A percentile compares a stretch with the other conserved stretches of the same genome.
These are phyloP conservation scores for Blastosporella zonata DNA, from an alignment of 1,284 basidiomycete genomes.

Conservation along the genomic window DNA sequence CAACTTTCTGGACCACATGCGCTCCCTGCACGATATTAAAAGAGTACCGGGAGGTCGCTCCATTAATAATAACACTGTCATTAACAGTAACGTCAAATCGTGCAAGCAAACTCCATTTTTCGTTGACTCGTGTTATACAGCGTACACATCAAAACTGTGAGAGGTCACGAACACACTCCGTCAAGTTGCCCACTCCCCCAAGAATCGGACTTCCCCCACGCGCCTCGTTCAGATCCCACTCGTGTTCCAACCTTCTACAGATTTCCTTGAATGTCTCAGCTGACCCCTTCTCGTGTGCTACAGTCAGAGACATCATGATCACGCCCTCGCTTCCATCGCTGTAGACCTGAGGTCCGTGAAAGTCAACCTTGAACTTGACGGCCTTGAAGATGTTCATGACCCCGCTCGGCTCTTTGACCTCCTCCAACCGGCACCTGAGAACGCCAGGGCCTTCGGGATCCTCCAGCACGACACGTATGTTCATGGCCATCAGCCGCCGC, in stretches of 20 bases:
- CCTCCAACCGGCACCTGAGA: slow-evolving; percentile 68
- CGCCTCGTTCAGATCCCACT: slow-evolving; percentile 62
- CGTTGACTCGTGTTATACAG: not conserved
- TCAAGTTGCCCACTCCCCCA: not conserved
- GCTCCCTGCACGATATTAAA: not conserved
- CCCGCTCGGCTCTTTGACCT: slow-evolving; percentile 53
- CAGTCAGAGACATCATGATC: slow-evolving; percentile 55
- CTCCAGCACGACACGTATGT: slow-evolving; percentile 66
- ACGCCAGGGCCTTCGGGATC: slow-evolving; percentile 58
- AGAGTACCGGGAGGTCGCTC: not conserved
- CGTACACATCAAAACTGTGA: not conserved
- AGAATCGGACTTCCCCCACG: not conserved
- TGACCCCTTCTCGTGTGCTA: slow-evolving; percentile 86
- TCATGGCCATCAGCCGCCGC: slow-evolving; percentile 69
- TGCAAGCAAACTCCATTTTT: too few species aligned
- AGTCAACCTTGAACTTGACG: slow-evolving; percentile 76
- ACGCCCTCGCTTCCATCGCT: slow-evolving; percentile 35
- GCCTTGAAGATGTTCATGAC: slow-evolving; percentile 59
- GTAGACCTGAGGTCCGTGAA: slow-evolving; percentile 44
- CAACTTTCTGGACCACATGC: not conserved
- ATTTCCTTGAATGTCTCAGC: slow-evolving; percentile 76
- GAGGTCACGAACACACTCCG: not conserved
- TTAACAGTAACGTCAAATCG: too few species aligned
- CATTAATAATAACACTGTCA: too few species aligned
- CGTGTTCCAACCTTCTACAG: slow-evolving; percentile 61